These are phyloP conservation scores for Chlorencoelia australis DNA, from an alignment of 2,329 filamentous ascomycete genomes.

Conservation along the genomic window DNA sequence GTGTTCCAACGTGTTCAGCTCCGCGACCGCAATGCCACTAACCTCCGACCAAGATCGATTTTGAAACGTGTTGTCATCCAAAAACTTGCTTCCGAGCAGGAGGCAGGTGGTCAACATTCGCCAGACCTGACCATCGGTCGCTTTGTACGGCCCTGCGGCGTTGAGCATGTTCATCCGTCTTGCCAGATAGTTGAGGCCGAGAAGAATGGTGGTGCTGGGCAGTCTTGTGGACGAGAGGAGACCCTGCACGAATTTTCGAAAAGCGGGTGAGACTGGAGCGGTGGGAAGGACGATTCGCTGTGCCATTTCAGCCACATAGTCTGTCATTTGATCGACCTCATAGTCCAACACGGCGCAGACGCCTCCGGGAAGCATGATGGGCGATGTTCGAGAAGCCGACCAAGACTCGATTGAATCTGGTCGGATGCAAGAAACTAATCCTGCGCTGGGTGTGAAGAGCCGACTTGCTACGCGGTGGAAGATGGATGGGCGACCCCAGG, in stretches of 20 bases:
- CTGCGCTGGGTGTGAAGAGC: too few relatives aligned
- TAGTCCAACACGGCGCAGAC: constrained; percentile 68
- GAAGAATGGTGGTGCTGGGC: constrained; percentile 60
- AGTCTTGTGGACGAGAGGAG: constrained; percentile 63
- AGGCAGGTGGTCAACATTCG: constrained; percentile 60
- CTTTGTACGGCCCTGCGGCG: constrained; percentile 28
- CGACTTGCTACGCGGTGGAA: too few relatives aligned
- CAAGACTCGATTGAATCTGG: constrained; percentile 23
- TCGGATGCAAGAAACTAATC: constrained; percentile 22
- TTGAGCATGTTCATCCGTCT: constrained; percentile 51
- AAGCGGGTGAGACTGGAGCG: constrained; percentile 48
- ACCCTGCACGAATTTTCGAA: constrained; percentile 65
- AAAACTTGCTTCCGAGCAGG: constrained; percentile 64
- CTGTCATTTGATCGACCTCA: constrained; percentile 68
- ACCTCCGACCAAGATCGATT: constrained; percentile 71
- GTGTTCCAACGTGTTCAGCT: constrained; percentile 58
- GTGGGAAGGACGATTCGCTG: constrained; percentile 55
- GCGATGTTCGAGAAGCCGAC: constrained; percentile 18
- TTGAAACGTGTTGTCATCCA: constrained; percentile 72
- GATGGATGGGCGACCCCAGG: too few relatives aligned
- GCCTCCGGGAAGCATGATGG: constrained; percentile 39
- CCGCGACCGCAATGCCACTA: constrained; percentile 57
- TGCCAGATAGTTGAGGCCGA: constrained; percentile 60
- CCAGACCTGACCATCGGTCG: constrained; percentile 50
- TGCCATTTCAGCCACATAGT: constrained; percentile 65